A percentile compares a stretch with the other conserved stretches of the same genome.
Conservation (phyloP, 2,329 filamentous ascomycete genomes). For the Drechslera avenae region DNA sequence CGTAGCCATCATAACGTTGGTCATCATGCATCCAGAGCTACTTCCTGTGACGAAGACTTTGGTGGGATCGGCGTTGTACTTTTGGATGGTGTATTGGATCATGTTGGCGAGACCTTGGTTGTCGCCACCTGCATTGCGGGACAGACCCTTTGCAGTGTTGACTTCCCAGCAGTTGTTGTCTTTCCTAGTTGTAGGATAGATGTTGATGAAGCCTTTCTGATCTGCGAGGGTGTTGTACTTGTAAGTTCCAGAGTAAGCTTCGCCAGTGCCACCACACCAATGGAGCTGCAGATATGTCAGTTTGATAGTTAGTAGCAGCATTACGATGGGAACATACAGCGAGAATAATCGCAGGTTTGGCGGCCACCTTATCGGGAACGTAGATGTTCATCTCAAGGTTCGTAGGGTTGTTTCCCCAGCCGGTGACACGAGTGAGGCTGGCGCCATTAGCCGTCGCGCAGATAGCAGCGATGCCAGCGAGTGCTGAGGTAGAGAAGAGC, state of each 20-base stretch:
- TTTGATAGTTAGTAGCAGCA: neutral
- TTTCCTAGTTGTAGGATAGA: constrained; percentile 61
- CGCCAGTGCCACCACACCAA: constrained; percentile 46
- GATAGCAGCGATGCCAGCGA: constrained; percentile 9
- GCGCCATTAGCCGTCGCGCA: constrained; percentile 17
- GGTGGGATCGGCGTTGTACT: constrained; percentile 58
- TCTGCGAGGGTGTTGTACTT: constrained; percentile 52
- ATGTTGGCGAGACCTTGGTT: constrained; percentile 63
- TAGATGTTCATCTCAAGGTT: constrained; percentile 60
- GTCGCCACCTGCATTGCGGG: constrained; percentile 62
- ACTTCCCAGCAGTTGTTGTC: constrained; percentile 64
- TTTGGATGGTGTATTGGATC: constrained; percentile 59
- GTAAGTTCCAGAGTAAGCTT: constrained; percentile 27
- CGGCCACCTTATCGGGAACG: constrained; percentile 50
- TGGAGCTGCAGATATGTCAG: constrained; percentile 26
- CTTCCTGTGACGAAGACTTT: constrained; percentile 50
- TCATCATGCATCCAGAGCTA: constrained; percentile 41
- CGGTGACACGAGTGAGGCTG: constrained; percentile 42
- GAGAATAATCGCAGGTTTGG: constrained; percentile 59
- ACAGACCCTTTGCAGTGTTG: constrained; percentile 58
- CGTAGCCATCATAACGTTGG: constrained; percentile 37
- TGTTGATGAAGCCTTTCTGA: constrained; percentile 62
- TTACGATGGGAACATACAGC: constrained; percentile 52
- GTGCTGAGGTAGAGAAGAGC: constrained; percentile 6
- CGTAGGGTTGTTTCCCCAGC: constrained; percentile 52